Evolutionary conservation across 495 filamentous ascomycete species (phyloP).

Genomic region (Filosporella fistucella): DNA sequence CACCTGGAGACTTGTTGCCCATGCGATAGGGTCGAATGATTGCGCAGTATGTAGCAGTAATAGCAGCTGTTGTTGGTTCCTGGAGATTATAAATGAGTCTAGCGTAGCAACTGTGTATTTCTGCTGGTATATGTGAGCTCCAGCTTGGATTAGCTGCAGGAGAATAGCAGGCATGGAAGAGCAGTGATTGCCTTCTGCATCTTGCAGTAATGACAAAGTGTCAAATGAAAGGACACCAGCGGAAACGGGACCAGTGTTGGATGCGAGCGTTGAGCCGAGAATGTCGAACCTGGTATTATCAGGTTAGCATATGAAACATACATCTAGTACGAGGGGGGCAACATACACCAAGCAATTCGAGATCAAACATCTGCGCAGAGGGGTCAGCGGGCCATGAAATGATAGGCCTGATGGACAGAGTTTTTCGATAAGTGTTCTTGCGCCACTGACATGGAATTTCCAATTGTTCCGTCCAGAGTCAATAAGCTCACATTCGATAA

Average conservation of each 20-base stretch:
- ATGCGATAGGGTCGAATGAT: not conserved
- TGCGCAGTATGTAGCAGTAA: not conserved
- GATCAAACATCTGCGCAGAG: not conserved
- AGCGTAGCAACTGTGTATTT: not conserved
- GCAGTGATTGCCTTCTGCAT: not conserved
- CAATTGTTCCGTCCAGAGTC: conserved; percentile 1
- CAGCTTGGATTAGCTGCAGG: not conserved
- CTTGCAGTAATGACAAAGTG: not conserved
- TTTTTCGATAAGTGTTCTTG: not conserved
- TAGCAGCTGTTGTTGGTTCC: not conserved
- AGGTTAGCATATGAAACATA: no score
- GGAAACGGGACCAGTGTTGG: not conserved
- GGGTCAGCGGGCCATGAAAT: not conserved
- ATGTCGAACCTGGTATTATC: not conserved
- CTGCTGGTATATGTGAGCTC: not conserved
- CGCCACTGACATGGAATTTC: conserved; percentile 2
- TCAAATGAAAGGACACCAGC: not conserved
- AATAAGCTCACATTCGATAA: conserved; percentile 2
- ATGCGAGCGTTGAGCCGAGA: not conserved
- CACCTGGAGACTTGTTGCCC: not conserved
- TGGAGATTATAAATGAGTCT: not conserved
- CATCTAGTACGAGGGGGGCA: not conserved
- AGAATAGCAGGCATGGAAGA: not conserved
- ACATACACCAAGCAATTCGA: conserved; percentile 4
- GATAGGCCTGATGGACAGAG: not conserved